phyloP scores from a whole-genome alignment of 441 rosid species.

The Erysimum cheiri region DNA sequence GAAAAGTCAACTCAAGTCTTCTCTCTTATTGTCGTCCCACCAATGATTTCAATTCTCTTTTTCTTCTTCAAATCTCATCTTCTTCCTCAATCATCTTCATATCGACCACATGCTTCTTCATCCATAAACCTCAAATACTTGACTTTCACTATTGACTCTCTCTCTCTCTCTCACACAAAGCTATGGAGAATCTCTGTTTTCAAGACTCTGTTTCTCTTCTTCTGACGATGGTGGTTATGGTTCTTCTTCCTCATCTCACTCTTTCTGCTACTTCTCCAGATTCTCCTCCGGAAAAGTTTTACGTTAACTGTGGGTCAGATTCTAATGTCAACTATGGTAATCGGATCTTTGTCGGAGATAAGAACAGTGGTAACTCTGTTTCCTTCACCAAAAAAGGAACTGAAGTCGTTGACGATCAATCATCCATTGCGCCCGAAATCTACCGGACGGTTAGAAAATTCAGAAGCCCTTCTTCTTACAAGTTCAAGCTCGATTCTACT shows the following conservation, averaged over 20 bases:
- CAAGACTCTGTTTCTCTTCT: conserved; percentile 5
- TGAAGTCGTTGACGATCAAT: background rate
- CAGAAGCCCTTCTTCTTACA: conserved; percentile 40
- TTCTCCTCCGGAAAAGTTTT: conserved; percentile 42
- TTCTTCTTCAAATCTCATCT: conserved; percentile 25
- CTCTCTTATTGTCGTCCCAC: conserved; percentile 10
- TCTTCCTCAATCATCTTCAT: conserved; percentile 25
- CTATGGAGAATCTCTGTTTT: conserved; percentile 33
- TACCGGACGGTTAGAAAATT: conserved; percentile 50
- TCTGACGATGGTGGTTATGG: background rate
- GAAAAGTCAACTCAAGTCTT: conserved; percentile 22
- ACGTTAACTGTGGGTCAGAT: conserved; percentile 55
- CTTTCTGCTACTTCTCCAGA: conserved; percentile 35
- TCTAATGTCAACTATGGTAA: conserved; percentile 1
- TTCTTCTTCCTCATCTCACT: conserved; percentile 33
- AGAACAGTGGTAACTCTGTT: conserved; percentile 20
- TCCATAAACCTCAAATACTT: conserved; percentile 2
- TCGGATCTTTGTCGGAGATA: conserved; percentile 47
- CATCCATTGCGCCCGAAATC: conserved; percentile 4
- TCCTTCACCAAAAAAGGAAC: conserved; percentile 7
- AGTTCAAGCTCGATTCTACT: conserved; percentile 30
- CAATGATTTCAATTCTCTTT: conserved; percentile 13
- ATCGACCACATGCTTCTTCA: conserved; percentile 15
- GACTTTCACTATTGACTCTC: conserved; percentile 1
- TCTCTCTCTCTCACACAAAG: background rate